phyloP scores from a whole-genome alignment of 306 rosid species.

The Arachis stenosperma region DNA sequence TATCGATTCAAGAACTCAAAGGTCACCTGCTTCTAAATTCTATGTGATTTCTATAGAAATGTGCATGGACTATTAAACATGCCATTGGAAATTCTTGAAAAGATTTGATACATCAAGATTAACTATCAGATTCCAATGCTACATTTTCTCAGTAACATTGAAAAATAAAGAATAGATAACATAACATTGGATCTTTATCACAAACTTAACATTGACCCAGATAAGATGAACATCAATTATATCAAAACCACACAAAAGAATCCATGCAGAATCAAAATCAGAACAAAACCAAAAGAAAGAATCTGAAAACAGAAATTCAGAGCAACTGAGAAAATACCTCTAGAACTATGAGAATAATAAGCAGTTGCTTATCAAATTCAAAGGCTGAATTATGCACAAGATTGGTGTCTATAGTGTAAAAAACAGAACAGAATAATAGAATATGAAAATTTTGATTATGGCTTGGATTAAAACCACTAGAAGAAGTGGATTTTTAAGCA shows the following conservation, averaged over 20 bases:
- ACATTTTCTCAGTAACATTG: constrained; percentile 19
- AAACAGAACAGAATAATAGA: constrained; percentile 35
- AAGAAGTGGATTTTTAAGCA: constrained; percentile 43
- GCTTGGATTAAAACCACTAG: constrained; percentile 56
- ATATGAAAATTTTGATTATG: constrained; percentile 38
- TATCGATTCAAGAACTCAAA: too few species aligned
- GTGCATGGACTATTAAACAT: too few species aligned
- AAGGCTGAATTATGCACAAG: constrained; percentile 41
- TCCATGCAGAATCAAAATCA: constrained; percentile 36
- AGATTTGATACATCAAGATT: constrained; percentile 22
- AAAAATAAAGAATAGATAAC: constrained; percentile 16
- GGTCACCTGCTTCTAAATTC: too few species aligned
- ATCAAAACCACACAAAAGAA: neutral
- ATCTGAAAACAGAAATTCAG: constrained; percentile 39
- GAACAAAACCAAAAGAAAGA: neutral
- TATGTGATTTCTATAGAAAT: too few species aligned
- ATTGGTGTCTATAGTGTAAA: constrained; percentile 29
- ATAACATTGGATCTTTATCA: constrained; percentile 41
- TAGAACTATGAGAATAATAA: constrained; percentile 37
- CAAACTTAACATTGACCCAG: constrained; percentile 21
- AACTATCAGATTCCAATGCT: constrained; percentile 24
- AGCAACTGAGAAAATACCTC: constrained; percentile 36
- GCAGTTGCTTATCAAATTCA: constrained; percentile 29
- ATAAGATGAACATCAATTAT: constrained; percentile 22
- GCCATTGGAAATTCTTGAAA: constrained; percentile 2